phyloP scores from a whole-genome alignment of 305 asterid genomes.

The Fraxinus sp. region DNA sequence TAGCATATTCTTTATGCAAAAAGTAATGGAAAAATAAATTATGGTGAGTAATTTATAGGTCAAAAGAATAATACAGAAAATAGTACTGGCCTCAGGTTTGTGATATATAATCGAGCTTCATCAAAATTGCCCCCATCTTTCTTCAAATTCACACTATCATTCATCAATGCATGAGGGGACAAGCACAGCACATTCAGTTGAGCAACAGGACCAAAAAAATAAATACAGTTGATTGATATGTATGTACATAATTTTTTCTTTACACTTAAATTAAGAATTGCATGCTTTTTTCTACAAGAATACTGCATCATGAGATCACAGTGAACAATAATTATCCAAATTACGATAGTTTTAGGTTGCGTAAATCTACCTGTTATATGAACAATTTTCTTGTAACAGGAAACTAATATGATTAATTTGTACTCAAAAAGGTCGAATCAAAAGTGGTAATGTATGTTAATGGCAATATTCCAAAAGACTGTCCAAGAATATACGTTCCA shows the following conservation, averaged over 20 bases:
- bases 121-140: constrained; percentile 7
- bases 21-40: not conserved
- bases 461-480: not conserved
- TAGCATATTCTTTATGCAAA: not conserved
- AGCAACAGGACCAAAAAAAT: not conserved
- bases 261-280: not conserved
- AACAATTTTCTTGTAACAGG: not conserved
- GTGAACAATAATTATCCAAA: not conserved
- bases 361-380: not conserved
- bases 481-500: not conserved
- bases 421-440: not conserved
- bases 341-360: not conserved
- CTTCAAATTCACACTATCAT: constrained; percentile 1
- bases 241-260: not conserved
- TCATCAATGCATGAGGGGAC: constrained; percentile 33
- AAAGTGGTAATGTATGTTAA: too few relatives aligned
- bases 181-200: not conserved
- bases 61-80: not conserved
- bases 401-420: not conserved
- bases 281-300: not conserved
- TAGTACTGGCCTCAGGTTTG: constrained; percentile 22
- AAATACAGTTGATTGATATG: not conserved
- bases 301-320: not conserved
- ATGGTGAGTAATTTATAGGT: not conserved
- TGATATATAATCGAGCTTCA: constrained; percentile 14